Percentiles rank a stretch among this genome's conserved stretches.
Evolutionary conservation across 768 basidiomycete genomes (phyloP).

Genomic region (Baorangia bicolor): DNA sequence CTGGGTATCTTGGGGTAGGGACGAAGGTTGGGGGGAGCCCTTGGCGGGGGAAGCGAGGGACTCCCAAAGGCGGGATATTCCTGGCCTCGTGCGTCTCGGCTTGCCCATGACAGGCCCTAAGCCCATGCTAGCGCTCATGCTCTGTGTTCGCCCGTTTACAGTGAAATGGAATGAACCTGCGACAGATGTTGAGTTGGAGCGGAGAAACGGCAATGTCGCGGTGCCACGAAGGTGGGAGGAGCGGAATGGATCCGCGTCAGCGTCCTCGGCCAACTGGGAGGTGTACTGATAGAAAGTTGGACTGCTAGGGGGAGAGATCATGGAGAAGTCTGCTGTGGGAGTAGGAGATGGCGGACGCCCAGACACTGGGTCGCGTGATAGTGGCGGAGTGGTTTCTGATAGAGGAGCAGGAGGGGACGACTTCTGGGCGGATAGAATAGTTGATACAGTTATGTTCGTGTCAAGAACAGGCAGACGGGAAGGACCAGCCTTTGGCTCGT

Average conservation of each 20-base stretch:
- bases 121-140: conserved; percentile 22
- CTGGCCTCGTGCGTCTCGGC: conserved; percentile 28
- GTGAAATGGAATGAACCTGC: conserved; percentile 22
- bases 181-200: conserved; percentile 25
- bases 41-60: conserved; percentile 33
- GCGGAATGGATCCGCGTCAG: conserved; percentile 23
- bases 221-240: conserved; percentile 21
- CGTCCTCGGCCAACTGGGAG: conserved; percentile 25
- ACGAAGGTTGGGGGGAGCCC: conserved; percentile 5
- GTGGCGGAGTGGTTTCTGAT: conserved; percentile 27
- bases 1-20: conserved; percentile 7
- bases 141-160: conserved; percentile 25
- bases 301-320: conserved; percentile 42
- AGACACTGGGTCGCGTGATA: conserved; percentile 6
- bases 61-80: conserved; percentile 36
- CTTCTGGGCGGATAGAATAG: conserved; percentile 1
- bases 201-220: conserved; percentile 33
- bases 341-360: conserved; percentile 45
- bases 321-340: conserved; percentile 45
- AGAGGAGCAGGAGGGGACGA: conserved; percentile 29
- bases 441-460: conserved; percentile 15
- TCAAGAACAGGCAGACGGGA: conserved; percentile 27
- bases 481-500: conserved; percentile 25
- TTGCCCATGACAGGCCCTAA: conserved; percentile 23
- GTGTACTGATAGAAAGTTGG: conserved; percentile 34